These are phyloP conservation scores for Boletus fagicola DNA, from an alignment of 768 basidiomycete species.

Conservation along the genomic window DNA sequence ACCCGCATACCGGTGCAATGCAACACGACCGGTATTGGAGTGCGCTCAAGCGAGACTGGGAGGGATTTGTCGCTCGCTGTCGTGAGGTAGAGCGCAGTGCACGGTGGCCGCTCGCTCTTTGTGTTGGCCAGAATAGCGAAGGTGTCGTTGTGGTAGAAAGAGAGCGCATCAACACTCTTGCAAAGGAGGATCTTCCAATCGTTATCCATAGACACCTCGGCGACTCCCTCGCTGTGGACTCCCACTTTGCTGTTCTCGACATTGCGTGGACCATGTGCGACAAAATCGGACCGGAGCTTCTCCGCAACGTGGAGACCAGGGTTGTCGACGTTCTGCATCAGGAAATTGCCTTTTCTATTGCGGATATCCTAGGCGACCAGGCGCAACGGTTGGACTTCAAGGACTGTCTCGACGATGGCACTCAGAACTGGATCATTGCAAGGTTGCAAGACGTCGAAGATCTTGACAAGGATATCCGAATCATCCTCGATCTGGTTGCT, in stretches of 20 bases:
- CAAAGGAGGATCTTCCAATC: slow-evolving; percentile 66
- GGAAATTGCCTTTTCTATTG: slow-evolving; percentile 74
- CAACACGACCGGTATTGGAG: slow-evolving; percentile 81
- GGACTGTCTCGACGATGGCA: slow-evolving; percentile 57
- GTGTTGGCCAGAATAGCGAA: slow-evolving; percentile 38
- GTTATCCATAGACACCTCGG: slow-evolving; percentile 51
- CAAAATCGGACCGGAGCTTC: slow-evolving; percentile 56
- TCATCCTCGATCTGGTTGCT: slow-evolving; percentile 67
- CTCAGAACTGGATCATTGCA: slow-evolving; percentile 58
- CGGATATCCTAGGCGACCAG: slow-evolving; percentile 71
- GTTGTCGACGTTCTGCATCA: slow-evolving; percentile 68
- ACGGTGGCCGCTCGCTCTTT: slow-evolving; percentile 74
- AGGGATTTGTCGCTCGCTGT: slow-evolving; percentile 90
- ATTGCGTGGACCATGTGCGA: slow-evolving; percentile 62
- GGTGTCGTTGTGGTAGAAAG: slow-evolving; percentile 69
- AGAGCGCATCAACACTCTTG: slow-evolving; percentile 67
- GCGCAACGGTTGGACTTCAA: slow-evolving; percentile 51
- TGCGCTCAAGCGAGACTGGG: slow-evolving; percentile 89
- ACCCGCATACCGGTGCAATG: slow-evolving; percentile 75
- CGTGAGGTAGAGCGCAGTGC: slow-evolving; percentile 86
- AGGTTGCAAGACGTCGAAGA: slow-evolving; percentile 57
- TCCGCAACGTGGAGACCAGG: slow-evolving; percentile 56
- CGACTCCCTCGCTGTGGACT: slow-evolving; percentile 43
- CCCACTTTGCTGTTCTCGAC: slow-evolving; percentile 56
- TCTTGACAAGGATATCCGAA: slow-evolving; percentile 53